Evolutionary conservation across 176 grass and related monocot genomes (phyloP).

Genomic region (Thinopyrum elongatum): DNA sequence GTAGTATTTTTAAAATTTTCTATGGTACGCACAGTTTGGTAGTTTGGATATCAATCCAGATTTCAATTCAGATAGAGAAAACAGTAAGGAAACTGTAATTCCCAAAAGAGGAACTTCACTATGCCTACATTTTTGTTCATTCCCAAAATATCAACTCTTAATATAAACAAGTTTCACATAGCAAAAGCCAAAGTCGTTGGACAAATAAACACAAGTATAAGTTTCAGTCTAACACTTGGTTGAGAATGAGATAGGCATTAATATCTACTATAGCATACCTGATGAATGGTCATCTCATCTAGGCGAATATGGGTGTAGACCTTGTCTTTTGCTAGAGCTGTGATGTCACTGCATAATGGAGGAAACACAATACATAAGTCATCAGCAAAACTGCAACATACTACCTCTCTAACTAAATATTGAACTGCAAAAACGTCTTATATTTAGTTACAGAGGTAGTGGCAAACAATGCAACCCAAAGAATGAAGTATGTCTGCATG

Average conservation of each 20-base stretch:
- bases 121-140: neutral
- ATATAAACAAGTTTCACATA: neutral
- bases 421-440: too few species aligned
- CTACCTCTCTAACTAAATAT: too few species aligned
- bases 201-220: neutral
- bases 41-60: neutral
- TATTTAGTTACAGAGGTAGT: too few species aligned
- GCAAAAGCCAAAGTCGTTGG: neutral
- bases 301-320: conserved; percentile 85
- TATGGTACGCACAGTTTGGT: neutral
- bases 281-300: conserved; percentile 93
- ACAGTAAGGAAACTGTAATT: neutral
- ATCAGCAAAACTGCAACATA: neutral
- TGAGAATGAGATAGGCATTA: neutral
- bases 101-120: neutral
- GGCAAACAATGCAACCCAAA: neutral
- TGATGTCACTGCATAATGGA: conserved; percentile 86
- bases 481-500: neutral
- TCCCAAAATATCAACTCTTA: conserved; percentile 6
- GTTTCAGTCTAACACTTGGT: neutral
- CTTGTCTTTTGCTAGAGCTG: conserved; percentile 97
- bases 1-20: neutral
- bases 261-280: conserved; percentile 43
- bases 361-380: conserved; percentile 6
- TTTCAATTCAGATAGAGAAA: neutral